These are phyloP conservation scores for Craspedostauros australis DNA, from an alignment of 108 stramenopile genomes.

Conservation along the genomic window DNA sequence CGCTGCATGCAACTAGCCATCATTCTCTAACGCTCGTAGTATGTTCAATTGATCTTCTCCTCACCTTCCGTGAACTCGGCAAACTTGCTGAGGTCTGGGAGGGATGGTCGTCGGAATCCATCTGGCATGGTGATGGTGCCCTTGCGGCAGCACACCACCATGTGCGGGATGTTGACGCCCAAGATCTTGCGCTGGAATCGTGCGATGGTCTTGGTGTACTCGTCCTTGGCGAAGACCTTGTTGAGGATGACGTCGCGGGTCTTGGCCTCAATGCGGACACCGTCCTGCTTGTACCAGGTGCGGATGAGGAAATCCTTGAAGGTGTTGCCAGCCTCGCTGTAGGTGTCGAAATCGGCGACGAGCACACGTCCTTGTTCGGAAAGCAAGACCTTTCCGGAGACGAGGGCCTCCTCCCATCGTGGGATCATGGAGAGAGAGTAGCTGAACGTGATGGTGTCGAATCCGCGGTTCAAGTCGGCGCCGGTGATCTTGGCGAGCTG, in stretches of 20 bases:
- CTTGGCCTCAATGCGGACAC: conserved; percentile 50
- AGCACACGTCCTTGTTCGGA: conserved; percentile 47
- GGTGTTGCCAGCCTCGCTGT: conserved; percentile 35
- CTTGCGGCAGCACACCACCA: conserved; percentile 39
- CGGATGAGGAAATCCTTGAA: conserved; percentile 39
- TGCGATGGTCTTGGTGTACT: conserved; percentile 28
- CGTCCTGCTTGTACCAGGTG: conserved; percentile 54
- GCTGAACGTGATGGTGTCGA: conserved; percentile 49
- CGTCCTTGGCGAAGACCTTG: conserved; percentile 20
- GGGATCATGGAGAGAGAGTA: conserved; percentile 55
- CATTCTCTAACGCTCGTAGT: too few species aligned
- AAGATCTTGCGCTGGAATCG: conserved; percentile 43
- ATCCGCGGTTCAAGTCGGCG: conserved; percentile 30
- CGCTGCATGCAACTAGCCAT: too few species aligned
- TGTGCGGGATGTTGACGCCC: conserved; percentile 44
- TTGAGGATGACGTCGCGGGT: conserved; percentile 31
- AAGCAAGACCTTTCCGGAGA: conserved; percentile 39
- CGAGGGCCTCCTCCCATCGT: conserved; percentile 42
- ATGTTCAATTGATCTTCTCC: too few species aligned
- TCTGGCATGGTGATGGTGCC: conserved; percentile 29
- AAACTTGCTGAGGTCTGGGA: conserved; percentile 19
- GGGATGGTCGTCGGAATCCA: conserved; percentile 30
- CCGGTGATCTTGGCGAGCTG: conserved; percentile 27
- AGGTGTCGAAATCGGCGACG: conserved; percentile 55
- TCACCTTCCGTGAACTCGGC: conserved; percentile 5